Evolutionary conservation across 371 early-diverging fungal genomes (phyloP), one percentile per base, ranked within the genome.

Genomic region (Mucor plumbeus): DNA sequence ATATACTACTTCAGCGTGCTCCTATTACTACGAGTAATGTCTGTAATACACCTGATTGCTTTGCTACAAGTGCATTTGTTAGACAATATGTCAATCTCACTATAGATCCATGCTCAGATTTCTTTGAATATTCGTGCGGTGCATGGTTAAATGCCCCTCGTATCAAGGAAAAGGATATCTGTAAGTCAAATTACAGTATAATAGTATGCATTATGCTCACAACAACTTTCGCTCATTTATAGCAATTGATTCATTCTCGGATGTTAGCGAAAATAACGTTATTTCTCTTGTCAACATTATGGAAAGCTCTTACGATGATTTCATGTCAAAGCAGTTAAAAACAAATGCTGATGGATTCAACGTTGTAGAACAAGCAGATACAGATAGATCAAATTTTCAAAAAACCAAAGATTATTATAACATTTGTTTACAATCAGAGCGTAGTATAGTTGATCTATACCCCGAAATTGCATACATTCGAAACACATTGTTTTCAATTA

Each of bases 91-190:
- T 78, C 15, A 73, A 81, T 39, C 62, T 78, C 21, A 76, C 62
- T 35, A 59, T 71, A 3, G 70, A 81, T 71, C 81, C 81, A 7
- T 81, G 81, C 54, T 65, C 69, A 8, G 78, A 81, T 31, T 81
- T 81, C 63, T 85, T 76, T 54, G 71, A 76, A 41, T 87, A 77
- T 59, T 63, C 82, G 0, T 87, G 88, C 85, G 80, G 31, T 17
- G 56, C 36, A 15, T 56, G 56, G 36, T 34, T 43, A 33, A 43
- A 33, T 33, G 38, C 50, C 5, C 44, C 19, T 44, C 80, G 83
- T 83, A 59, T 82, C 84, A 38, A 71, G 68, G 11, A 84, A 61
- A 31, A 65, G 70, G 26, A 53, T 59, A 4, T 62, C 72, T n/a
- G 39, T 31, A 54, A 54, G 26, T 54, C 6, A 13, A 31, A 38